Evolutionary conservation across 495 filamentous ascomycete genomes (phyloP).

Genomic region (Glonium stellatum): DNA sequence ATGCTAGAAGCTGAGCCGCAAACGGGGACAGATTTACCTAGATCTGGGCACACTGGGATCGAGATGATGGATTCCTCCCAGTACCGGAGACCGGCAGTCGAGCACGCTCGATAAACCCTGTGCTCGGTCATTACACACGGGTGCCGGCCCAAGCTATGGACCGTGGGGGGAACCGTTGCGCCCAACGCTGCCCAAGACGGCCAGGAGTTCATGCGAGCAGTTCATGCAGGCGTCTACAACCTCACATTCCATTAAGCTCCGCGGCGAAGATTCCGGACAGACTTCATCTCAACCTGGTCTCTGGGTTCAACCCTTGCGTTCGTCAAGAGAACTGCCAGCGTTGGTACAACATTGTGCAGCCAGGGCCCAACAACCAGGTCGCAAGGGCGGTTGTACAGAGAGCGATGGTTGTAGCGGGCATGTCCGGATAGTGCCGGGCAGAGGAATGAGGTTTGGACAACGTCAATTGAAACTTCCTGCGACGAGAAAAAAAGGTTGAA

Average conservation of each 20-base stretch:
- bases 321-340: neutral
- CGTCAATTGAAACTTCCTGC: neutral
- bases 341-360: neutral
- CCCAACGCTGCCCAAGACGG: neutral
- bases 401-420: neutral
- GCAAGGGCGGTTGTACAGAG: constrained; percentile 3
- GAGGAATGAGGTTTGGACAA: neutral
- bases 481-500: neutral
- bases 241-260: neutral
- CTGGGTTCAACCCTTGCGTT: constrained; percentile 2
- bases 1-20: too few species aligned
- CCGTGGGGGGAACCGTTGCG: constrained; percentile 4
- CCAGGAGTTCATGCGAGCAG: neutral
- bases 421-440: neutral
- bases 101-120: neutral
- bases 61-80: neutral
- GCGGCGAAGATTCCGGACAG: neutral
- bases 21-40: neutral
- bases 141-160: neutral
- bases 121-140: neutral
- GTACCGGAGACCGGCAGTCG: neutral
- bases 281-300: neutral
- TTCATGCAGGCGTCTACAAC: neutral
- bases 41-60: neutral
- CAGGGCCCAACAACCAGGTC: constrained; percentile 1